Evolutionary conservation across 306 rosid genomes (phyloP).

Genomic region (Quercus wislizeni): DNA sequence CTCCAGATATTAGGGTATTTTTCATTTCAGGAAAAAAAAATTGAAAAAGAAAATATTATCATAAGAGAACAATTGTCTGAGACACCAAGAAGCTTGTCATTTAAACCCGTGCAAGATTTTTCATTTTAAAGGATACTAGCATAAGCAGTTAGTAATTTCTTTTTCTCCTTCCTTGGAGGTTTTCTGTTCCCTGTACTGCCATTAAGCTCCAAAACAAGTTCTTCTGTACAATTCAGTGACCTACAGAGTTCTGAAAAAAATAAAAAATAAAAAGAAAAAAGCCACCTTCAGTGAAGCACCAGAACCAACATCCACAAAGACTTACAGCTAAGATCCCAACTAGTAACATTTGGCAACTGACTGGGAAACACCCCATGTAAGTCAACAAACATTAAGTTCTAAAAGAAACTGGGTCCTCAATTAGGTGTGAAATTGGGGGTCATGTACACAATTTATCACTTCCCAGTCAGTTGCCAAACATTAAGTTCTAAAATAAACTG

Average conservation of each 20-base stretch:
- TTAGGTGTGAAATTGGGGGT: not conserved
- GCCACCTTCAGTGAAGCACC: slow-evolving; percentile 26
- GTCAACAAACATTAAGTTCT: not conserved
- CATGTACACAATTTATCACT: not conserved
- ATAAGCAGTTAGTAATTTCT: slow-evolving; percentile 52
- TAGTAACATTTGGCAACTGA: not conserved
- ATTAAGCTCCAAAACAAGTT: slow-evolving; percentile 49
- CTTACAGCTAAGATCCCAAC: slow-evolving; percentile 5
- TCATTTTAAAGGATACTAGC: slow-evolving; percentile 65
- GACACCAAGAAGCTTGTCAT: slow-evolving; percentile 11
- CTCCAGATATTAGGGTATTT: not conserved
- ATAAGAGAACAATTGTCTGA: slow-evolving; percentile 14
- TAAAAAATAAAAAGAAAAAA: not conserved
- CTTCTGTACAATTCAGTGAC: slow-evolving; percentile 48
- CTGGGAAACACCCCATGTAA: not conserved
- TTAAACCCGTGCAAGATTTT: slow-evolving; percentile 8
- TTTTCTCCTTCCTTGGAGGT: slow-evolving; percentile 75
- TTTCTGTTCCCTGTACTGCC: slow-evolving; percentile 55
- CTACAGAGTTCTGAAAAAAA: slow-evolving; percentile 71
- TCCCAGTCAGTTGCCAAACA: too few relatives aligned
- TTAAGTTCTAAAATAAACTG: not conserved
- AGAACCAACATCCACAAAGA: slow-evolving; percentile 21
- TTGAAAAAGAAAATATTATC: not conserved
- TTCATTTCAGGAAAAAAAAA: not conserved
- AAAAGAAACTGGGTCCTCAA: not conserved